Evolutionary conservation across 805 yeast species (phyloP).

Genomic region (Isabelozyma pseudorhagii): DNA sequence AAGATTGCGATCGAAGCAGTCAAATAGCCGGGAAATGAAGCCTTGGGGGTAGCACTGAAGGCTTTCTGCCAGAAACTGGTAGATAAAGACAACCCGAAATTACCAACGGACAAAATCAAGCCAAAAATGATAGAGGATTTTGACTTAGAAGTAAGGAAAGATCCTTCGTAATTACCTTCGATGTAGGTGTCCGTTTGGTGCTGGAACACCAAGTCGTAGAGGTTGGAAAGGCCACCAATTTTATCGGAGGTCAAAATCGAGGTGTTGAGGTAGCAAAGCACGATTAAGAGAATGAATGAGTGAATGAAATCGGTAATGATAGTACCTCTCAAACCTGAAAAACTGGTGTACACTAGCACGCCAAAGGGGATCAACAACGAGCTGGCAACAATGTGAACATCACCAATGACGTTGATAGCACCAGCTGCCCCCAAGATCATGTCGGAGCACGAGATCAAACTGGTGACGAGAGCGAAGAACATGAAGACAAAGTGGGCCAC

Average conservation of each 20-base stretch:
- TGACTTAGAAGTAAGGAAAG: conserved; percentile 34
- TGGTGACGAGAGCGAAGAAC: conserved; percentile 20
- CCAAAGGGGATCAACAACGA: conserved; percentile 29
- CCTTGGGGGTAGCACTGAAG: conserved; percentile 30
- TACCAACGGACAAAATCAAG: conserved; percentile 31
- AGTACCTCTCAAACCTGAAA: conserved; percentile 52
- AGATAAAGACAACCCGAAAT: conserved; percentile 35
- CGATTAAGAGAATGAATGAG: conserved; percentile 19
- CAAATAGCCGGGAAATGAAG: conserved; percentile 36
- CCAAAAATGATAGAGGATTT: conserved; percentile 33
- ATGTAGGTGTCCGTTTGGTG: conserved; percentile 15
- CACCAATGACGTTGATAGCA: conserved; percentile 24
- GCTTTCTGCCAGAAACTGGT: conserved; percentile 42
- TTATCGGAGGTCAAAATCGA: conserved; percentile 19
- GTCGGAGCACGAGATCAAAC: conserved; percentile 20
- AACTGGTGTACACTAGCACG: conserved; percentile 45
- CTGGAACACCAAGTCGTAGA: conserved; percentile 18
- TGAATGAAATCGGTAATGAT: conserved; percentile 45
- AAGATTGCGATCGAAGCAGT: conserved; percentile 29
- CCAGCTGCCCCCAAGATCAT: conserved; percentile 28
- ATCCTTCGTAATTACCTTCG: conserved; percentile 32
- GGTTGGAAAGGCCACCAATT: conserved; percentile 25
- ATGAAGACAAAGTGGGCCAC: conserved; percentile 19
- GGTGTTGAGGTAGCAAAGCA: conserved; percentile 24
- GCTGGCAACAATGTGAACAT: conserved; percentile 23